phyloP scores from a whole-genome alignment of 306 rosid species.

The Sophora flavescens region DNA sequence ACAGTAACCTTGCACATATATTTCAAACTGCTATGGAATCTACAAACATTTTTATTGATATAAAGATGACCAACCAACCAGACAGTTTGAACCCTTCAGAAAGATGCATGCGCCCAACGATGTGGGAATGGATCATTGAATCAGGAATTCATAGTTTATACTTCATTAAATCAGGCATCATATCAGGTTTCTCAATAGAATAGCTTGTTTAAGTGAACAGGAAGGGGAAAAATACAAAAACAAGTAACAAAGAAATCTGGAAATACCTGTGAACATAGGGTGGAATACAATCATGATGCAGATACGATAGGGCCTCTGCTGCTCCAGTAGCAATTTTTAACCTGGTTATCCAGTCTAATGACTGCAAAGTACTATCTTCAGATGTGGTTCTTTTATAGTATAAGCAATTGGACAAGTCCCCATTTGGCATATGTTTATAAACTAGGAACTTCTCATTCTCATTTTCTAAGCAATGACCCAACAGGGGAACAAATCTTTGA shows the following conservation, averaged over 20 bases:
- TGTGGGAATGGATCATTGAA: not conserved
- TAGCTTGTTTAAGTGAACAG: conserved; percentile 19
- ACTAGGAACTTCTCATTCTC: conserved; percentile 88
- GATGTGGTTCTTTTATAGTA: conserved; percentile 60
- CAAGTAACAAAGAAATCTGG: conserved; percentile 28
- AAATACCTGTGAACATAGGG: conserved; percentile 91
- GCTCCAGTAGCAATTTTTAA: conserved; percentile 92
- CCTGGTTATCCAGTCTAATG: conserved; percentile 98
- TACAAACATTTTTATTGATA: not conserved
- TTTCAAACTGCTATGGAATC: not conserved
- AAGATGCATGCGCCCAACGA: conserved; percentile 10
- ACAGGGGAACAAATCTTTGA: conserved; percentile 79
- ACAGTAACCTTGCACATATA: conserved; percentile 16
- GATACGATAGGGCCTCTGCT: conserved; percentile 85
- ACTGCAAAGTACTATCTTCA: conserved; percentile 73
- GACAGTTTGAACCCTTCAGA: conserved; percentile 6
- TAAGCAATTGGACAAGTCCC: conserved; percentile 84
- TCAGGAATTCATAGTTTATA: not conserved
- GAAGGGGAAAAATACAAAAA: not conserved
- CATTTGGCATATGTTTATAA: conserved; percentile 79
- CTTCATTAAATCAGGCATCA: conserved; percentile 9
- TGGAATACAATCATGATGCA: conserved; percentile 90
- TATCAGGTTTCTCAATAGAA: conserved; percentile 4
- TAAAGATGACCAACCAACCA: conserved; percentile 2
- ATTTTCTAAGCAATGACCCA: conserved; percentile 89